Evolutionary conservation across 2,329 filamentous ascomycete species (phyloP).

Genomic region (Trichoderma asperellum): DNA sequence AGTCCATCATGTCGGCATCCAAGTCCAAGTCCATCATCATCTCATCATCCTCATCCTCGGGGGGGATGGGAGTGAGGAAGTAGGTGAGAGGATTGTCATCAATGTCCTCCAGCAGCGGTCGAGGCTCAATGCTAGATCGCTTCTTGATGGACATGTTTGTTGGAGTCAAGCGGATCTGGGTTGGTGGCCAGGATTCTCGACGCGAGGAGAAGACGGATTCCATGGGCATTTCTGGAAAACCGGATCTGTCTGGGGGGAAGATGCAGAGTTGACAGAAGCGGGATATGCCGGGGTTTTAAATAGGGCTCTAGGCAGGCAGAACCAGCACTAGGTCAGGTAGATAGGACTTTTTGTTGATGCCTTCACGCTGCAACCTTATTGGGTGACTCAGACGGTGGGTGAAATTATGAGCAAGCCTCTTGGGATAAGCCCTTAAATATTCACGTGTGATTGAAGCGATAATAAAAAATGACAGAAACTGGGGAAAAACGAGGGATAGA

Average conservation of each 20-base stretch:
- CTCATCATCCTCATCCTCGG: conserved; percentile 50
- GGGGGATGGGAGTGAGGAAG: conserved; percentile 57
- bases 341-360: conserved; percentile 16
- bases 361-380: conserved; percentile 8
- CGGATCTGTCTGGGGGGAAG: neutral
- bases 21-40: conserved; percentile 40
- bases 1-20: conserved; percentile 53
- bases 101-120: conserved; percentile 52
- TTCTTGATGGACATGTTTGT: conserved; percentile 40
- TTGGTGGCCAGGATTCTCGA: conserved; percentile 57
- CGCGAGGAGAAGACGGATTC: conserved; percentile 41
- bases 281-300: conserved; percentile 14
- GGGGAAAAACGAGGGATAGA: neutral
- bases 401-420: conserved; percentile 4
- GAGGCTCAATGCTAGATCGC: conserved; percentile 43
- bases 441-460: neutral
- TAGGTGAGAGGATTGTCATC: conserved; percentile 60
- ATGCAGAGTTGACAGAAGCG: neutral
- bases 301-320: conserved; percentile 12
- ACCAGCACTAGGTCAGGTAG: neutral
- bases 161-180: conserved; percentile 53
- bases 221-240: conserved; percentile 41
- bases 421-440: neutral
- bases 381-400: conserved; percentile 20
- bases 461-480: neutral